Evolutionary conservation across 179 eudicot genomes (phyloP), one percentile per base, ranked within the genome.

Genomic region (Spergularia azorica): DNA sequence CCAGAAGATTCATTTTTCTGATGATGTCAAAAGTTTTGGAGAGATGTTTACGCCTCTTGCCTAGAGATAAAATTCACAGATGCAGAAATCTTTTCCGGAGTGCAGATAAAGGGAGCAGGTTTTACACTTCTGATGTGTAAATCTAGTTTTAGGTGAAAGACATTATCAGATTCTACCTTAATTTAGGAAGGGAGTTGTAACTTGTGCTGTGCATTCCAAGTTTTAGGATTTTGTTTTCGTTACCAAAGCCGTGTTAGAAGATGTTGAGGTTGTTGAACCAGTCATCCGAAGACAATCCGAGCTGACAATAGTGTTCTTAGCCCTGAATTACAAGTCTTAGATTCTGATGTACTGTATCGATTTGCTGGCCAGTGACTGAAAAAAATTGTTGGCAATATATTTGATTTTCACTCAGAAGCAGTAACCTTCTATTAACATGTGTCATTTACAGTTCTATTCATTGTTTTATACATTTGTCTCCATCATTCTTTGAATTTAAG

Each of bases 1-100:
- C 16, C 55, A 61, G 75, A 77, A 70, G 80, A 70, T 77, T 70
- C 70, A 52, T 60, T 70, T 39, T 69, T 59, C 56, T 77, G 68
- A 41, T 36, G 69, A 38, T 63, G 20, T 73, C 41, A 32, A 3
- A 26, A 9, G 9, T 3, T 4, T 32, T 15, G 17, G 60, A 18
- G 13, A 15, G 70, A 63, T 52, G 18, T 18, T 32, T 15, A 55
- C 38, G 70, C 15, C 46, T 13, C 8, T 16, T 43, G n/a, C 17
- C 17, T 41, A n/a, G 6, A 2, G 39, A 39, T 6, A 0, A 36
- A 65, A 15, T 65, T 36, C 5, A 67, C 48, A 4, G 16, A 18
- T 67, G 55, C 26, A 15, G 51, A 67, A 15, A 16, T 7, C 21
- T 21, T 66, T 26, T 67, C 55, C 55, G 43, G 20, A 26, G 32